phyloP scores from a whole-genome alignment of 371 early-diverging fungal genomes.

The Mortierella sp. region DNA sequence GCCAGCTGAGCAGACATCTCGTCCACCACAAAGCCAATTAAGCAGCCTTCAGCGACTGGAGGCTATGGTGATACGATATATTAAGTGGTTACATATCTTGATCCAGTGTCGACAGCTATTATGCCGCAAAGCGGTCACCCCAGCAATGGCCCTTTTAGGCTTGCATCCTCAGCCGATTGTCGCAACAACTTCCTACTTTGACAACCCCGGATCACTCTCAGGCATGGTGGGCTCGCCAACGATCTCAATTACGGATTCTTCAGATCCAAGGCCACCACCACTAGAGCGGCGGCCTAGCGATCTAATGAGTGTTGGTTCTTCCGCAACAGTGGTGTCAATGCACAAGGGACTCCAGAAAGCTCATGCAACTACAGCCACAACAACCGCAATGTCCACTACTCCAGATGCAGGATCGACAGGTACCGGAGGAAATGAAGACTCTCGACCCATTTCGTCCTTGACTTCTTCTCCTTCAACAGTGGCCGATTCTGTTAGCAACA shows the following conservation, averaged over 20 bases:
- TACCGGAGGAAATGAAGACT: background rate
- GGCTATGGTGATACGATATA: constrained; percentile 46
- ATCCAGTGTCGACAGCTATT: constrained; percentile 46
- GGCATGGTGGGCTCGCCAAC: constrained; percentile 18
- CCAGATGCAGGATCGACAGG: background rate
- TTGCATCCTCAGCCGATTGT: background rate
- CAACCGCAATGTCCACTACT: background rate
- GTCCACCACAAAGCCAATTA: constrained; percentile 1
- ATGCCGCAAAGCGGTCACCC: constrained; percentile 16
- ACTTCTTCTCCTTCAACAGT: constrained; percentile 15
- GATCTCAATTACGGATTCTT: constrained; percentile 13
- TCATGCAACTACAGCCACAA: constrained; percentile 40
- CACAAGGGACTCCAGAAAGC: constrained; percentile 41
- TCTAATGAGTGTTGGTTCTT: constrained; percentile 12
- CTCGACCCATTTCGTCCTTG: constrained; percentile 2
- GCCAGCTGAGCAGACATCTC: background rate
- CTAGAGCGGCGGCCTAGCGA: constrained; percentile 37
- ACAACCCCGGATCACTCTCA: background rate
- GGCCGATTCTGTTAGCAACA: constrained; percentile 6
- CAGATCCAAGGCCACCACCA: background rate
- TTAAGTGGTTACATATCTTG: constrained; percentile 50
- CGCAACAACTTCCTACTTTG: constrained; percentile 9
- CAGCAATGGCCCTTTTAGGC: constrained; percentile 1
- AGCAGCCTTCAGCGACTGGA: constrained; percentile 27
- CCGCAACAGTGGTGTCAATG: constrained; percentile 21